A percentile compares a stretch with the other conserved stretches of the same genome.
Evolutionary conservation across 2,329 filamentous ascomycete species (phyloP).

Genomic region (Ophiosphaerella herpotricha): DNA sequence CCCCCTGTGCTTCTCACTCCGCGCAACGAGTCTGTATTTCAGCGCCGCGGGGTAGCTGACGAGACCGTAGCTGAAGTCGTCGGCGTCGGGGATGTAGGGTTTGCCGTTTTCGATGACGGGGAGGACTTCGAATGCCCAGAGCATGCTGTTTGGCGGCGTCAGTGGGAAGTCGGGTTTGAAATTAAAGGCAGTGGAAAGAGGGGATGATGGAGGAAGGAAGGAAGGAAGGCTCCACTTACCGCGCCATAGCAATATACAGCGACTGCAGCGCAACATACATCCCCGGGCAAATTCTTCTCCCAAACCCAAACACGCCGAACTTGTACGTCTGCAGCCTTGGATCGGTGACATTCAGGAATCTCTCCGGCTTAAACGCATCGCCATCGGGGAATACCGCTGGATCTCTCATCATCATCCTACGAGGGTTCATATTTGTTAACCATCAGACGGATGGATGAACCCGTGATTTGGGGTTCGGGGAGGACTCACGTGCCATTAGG

Average conservation of each 20-base stretch:
- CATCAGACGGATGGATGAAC: slow-evolving; percentile 5
- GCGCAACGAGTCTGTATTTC: slow-evolving; percentile 12
- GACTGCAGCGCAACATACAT: slow-evolving; percentile 11
- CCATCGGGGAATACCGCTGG: slow-evolving; percentile 9
- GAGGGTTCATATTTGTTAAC: slow-evolving; percentile 8
- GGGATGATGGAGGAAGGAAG: background rate
- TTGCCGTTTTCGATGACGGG: slow-evolving; percentile 10
- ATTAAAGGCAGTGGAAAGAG: slow-evolving; percentile 7
- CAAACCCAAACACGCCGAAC: slow-evolving; percentile 9
- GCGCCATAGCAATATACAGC: slow-evolving; percentile 9
- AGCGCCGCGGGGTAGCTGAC: slow-evolving; percentile 10
- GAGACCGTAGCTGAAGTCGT: slow-evolving; percentile 11
- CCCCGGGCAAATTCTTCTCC: slow-evolving; percentile 9
- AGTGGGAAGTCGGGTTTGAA: slow-evolving; percentile 7
- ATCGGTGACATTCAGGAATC: slow-evolving; percentile 8
- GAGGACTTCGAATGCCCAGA: slow-evolving; percentile 10
- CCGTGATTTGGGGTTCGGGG: slow-evolving; percentile 2
- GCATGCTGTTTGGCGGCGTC: slow-evolving; percentile 9
- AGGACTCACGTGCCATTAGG: slow-evolving; percentile 8
- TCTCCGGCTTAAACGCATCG: slow-evolving; percentile 8
- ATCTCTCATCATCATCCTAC: slow-evolving; percentile 9
- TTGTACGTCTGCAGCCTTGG: slow-evolving; percentile 9
- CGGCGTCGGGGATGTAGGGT: slow-evolving; percentile 9
- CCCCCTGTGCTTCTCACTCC: slow-evolving; percentile 9
- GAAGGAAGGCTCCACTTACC: slow-evolving; percentile 8